A percentile compares a stretch with the other conserved stretches of the same genome.
phyloP scores from a whole-genome alignment of 139 green algal species.

The Gonium pectorale region DNA sequence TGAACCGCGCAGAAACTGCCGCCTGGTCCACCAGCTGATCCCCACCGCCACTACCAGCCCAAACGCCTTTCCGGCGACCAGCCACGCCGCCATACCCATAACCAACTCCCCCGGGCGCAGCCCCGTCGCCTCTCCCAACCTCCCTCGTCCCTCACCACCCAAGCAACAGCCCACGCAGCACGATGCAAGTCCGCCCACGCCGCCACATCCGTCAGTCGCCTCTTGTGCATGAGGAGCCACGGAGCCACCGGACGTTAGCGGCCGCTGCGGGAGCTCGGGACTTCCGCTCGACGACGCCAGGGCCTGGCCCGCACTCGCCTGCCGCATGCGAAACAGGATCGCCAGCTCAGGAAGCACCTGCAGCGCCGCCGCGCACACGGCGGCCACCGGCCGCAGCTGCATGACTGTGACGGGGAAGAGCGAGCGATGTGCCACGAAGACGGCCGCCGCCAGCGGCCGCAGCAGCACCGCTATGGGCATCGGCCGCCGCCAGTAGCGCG shows the following conservation, averaged over 20 bases:
- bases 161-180: too few species aligned
- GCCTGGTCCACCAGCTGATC: neutral
- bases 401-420: neutral
- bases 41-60: neutral
- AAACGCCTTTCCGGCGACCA: neutral
- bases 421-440: neutral
- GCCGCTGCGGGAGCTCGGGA: too few species aligned
- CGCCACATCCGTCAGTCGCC: too few species aligned
- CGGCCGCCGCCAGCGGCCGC: neutral
- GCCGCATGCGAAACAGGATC: neutral
- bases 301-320: too few species aligned
- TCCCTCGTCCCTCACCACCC: too few species aligned
- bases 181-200: too few species aligned
- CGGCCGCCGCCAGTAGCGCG: neutral
- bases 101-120: too few species aligned
- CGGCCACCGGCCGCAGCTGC: neutral
- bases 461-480: neutral
- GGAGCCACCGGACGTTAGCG: too few species aligned
- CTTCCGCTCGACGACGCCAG: too few species aligned
- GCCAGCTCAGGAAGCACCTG: neutral
- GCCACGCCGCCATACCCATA: neutral
- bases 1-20: neutral
- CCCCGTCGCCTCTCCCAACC: too few species aligned
- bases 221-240: too few species aligned
- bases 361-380: neutral